Percentiles rank a stretch among this genome's conserved stretches.
Evolutionary conservation across 257 asterid species (phyloP).

Genomic region (Anisodus tanguticus): DNA sequence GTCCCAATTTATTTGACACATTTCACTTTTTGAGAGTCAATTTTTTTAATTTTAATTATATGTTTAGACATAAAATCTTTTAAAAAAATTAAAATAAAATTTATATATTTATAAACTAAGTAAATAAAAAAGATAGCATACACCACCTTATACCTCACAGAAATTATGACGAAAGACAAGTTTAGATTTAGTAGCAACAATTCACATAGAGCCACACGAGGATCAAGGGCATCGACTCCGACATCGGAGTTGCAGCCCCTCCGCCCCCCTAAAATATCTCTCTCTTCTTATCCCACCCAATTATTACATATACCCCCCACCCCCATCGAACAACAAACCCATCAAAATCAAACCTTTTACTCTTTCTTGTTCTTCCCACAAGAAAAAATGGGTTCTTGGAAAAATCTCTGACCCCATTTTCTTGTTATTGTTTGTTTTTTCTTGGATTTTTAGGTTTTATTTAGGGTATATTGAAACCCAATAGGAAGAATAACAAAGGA

Average conservation of each 20-base stretch:
- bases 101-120: too few species aligned
- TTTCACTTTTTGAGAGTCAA: too few species aligned
- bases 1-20: too few species aligned
- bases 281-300: not conserved
- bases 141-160: not conserved
- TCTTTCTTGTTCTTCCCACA: not conserved
- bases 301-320: not conserved
- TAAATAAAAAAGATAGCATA: not conserved
- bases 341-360: not conserved
- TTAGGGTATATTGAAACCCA: conserved; percentile 23
- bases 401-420: not conserved
- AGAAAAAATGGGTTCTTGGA: conserved; percentile 3
- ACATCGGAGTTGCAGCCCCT: conserved; percentile 49
- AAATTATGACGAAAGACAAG: too few species aligned
- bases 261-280: not conserved
- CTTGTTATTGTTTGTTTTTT: not conserved
- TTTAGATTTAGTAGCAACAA: not conserved
- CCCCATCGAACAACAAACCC: not conserved
- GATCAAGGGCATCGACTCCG: conserved; percentile 35
- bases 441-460: conserved; percentile 13
- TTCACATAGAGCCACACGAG: not conserved
- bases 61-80: too few species aligned
- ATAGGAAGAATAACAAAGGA: not conserved
- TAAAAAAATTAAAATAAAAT: too few species aligned
- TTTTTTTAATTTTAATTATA: too few species aligned